A percentile compares a stretch with the other conserved stretches of the same genome.
These are phyloP conservation scores for Oryza glumipatula DNA, from an alignment of 176 grass and related monocot species.

Conservation along the genomic window DNA sequence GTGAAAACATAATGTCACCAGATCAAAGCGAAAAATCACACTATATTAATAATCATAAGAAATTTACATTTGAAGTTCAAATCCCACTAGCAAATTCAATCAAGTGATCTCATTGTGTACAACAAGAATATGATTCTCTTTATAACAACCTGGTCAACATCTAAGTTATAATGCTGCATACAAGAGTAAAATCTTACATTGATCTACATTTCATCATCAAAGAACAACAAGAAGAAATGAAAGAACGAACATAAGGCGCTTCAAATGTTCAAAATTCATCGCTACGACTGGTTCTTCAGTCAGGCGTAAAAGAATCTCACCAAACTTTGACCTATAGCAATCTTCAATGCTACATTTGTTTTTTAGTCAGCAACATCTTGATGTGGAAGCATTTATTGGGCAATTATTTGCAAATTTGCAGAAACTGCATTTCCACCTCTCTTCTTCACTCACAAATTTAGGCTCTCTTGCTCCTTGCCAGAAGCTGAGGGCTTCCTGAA, in stretches of 20 bases:
- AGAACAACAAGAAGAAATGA: conserved; percentile 6
- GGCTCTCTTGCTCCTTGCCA: conserved; percentile 57
- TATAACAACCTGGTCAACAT: neutral
- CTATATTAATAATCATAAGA: neutral
- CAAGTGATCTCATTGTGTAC: conserved; percentile 26
- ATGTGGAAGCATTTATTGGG: conserved; percentile 40
- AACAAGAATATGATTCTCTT: neutral
- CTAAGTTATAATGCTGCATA: neutral
- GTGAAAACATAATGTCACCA: neutral
- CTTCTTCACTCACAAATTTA: conserved; percentile 64
- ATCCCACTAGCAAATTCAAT: neutral
- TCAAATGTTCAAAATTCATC: neutral
- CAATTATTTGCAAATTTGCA: conserved; percentile 68
- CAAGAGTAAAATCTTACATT: neutral
- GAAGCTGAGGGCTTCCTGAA: conserved; percentile 59
- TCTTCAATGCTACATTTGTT: neutral
- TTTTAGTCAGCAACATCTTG: conserved; percentile 19
- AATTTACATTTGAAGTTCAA: neutral
- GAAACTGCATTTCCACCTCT: conserved; percentile 71
- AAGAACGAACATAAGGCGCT: neutral
- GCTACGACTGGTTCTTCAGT: neutral
- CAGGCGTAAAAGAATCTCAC: neutral
- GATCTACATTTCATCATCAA: neutral
- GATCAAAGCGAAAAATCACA: neutral
- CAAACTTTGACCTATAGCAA: conserved; percentile 5